Evolutionary conservation across 208 protist genomes (phyloP).

Genomic region (Leishmania braziliensis): DNA sequence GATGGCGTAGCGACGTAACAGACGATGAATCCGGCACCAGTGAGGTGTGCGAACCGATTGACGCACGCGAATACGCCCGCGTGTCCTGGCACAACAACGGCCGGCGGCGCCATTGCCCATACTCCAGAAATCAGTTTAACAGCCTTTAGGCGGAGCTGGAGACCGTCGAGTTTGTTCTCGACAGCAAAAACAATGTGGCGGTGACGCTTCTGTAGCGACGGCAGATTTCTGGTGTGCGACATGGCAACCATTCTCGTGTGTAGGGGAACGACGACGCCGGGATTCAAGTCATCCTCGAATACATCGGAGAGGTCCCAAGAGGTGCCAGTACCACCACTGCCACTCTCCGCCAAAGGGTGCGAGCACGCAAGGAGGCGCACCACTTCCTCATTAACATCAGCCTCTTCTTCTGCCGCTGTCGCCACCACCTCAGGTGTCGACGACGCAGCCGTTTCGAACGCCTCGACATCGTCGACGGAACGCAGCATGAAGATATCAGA

Average conservation of each 20-base stretch:
- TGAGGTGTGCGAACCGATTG: slow-evolving; percentile 75
- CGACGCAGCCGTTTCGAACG: slow-evolving; percentile 32
- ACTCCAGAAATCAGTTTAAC: slow-evolving; percentile 61
- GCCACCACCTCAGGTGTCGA: background rate
- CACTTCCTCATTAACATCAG: slow-evolving; percentile 21
- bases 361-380: slow-evolving; percentile 22
- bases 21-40: slow-evolving; percentile 75
- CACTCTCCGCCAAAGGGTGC: slow-evolving; percentile 21
- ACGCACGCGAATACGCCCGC: slow-evolving; percentile 62
- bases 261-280: slow-evolving; percentile 60
- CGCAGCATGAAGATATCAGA: slow-evolving; percentile 70
- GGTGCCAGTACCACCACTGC: slow-evolving; percentile 2
- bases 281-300: slow-evolving; percentile 52
- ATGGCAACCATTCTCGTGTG: slow-evolving; percentile 72
- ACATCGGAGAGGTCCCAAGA: slow-evolving; percentile 38
- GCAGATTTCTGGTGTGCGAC: slow-evolving; percentile 39
- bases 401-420: slow-evolving; percentile 20
- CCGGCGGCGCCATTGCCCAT: slow-evolving; percentile 69
- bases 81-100: slow-evolving; percentile 32
- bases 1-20: slow-evolving; percentile 58
- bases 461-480: slow-evolving; percentile 66
- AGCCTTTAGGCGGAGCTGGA: slow-evolving; percentile 60
- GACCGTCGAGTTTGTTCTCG: slow-evolving; percentile 46
- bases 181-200: slow-evolving; percentile 68
- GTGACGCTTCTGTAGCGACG: slow-evolving; percentile 43